Evolutionary conservation across 805 yeast genomes (phyloP).

Genomic region (Starmerella khaoyaiensis): DNA sequence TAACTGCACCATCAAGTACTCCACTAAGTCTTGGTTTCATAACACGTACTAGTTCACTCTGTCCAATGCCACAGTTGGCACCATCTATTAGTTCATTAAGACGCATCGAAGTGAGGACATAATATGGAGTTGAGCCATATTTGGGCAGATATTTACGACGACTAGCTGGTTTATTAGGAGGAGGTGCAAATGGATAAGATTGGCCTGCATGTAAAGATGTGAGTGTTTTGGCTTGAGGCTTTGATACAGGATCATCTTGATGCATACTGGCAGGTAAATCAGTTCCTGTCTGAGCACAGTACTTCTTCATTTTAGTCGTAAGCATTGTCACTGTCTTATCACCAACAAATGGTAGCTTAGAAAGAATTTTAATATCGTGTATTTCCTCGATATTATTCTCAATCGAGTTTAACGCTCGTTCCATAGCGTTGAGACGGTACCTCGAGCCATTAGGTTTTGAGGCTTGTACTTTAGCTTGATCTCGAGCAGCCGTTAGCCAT

Average conservation of each 20-base stretch:
- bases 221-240: conserved; percentile 4
- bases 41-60: conserved; percentile 38
- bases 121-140: conserved; percentile 18
- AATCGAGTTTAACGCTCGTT: conserved; percentile 13
- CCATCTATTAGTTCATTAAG: conserved; percentile 13
- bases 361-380: conserved; percentile 39
- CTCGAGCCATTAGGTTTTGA: conserved; percentile 12
- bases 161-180: conserved; percentile 12
- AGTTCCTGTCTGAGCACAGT: conserved; percentile 46
- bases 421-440: conserved; percentile 8
- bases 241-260: not conserved
- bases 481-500: conserved; percentile 24
- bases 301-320: conserved; percentile 33
- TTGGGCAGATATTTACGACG: conserved; percentile 21
- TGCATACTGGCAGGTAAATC: conserved; percentile 32
- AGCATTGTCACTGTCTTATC: conserved; percentile 47
- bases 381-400: conserved; percentile 2
- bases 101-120: conserved; percentile 18
- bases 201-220: conserved; percentile 6
- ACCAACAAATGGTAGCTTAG: conserved; percentile 56
- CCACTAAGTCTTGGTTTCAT: conserved; percentile 19
- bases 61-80: conserved; percentile 43
- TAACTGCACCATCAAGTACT: conserved; percentile 17
- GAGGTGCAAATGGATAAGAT: conserved; percentile 12
- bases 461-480: conserved; percentile 16